phyloP scores from a whole-genome alignment of 176 grass and related monocot genomes.

The Sorghum bicolor region Sorghum_bicolor_NCBIv3 NC_012875.2:37935001-37935500 shows the following conservation, averaged over 20 bases:
- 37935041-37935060: too few species aligned
- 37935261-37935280: not conserved
- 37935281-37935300: not conserved
- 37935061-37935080: too few species aligned
- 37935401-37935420: slow-evolving; percentile 20
- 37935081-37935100: too few species aligned
- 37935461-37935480: not conserved
- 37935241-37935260: not conserved
- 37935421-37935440: not conserved
- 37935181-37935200: not conserved
- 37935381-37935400: not conserved
- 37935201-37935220: not conserved
- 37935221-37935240: not conserved
- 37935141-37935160: not conserved
- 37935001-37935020: too few species aligned
- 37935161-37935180: not conserved
- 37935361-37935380: slow-evolving; percentile 18
- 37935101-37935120: too few species aligned
- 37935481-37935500: not conserved
- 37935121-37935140: too few species aligned
- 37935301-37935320: not conserved
- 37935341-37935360: not conserved
- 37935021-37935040: too few species aligned
- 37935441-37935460: not conserved
- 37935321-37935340: slow-evolving; percentile 8